A percentile compares a stretch with the other conserved stretches of the same genome.
phyloP scores from a whole-genome alignment of 139 green algal genomes.

The Ulvella scutata region DNA sequence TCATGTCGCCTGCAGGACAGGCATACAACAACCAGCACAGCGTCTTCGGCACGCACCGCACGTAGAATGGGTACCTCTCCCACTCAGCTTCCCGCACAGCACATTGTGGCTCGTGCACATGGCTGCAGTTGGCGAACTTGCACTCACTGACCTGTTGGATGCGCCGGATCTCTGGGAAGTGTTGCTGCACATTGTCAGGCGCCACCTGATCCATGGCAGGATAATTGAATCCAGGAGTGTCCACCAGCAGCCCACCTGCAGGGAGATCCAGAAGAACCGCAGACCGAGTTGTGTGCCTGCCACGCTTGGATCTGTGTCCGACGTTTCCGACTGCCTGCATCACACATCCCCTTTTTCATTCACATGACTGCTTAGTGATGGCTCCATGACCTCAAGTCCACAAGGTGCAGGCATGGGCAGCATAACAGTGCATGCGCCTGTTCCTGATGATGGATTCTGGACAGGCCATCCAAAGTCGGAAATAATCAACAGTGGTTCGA shows the following conservation, averaged over 20 bases:
- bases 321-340: constrained; percentile 47
- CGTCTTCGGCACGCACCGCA: neutral
- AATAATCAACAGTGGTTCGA: no score
- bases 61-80: constrained; percentile 39
- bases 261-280: constrained; percentile 59
- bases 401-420: no score
- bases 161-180: constrained; percentile 43
- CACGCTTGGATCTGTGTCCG: constrained; percentile 51
- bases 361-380: no score
- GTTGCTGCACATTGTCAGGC: constrained; percentile 13
- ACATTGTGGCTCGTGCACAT: constrained; percentile 78
- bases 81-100: constrained; percentile 34
- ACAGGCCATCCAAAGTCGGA: no score
- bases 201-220: constrained; percentile 32
- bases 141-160: constrained; percentile 20
- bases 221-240: constrained; percentile 86
- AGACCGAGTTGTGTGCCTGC: constrained; percentile 83
- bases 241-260: constrained; percentile 64
- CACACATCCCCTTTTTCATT: no score
- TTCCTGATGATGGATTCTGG: no score
- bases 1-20: neutral
- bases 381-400: no score
- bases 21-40: neutral
- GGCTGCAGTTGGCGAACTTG: constrained; percentile 73
- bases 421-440: no score